These are phyloP conservation scores for Ilex asprella DNA, from an alignment of 257 asterid genomes.

Conservation along the genomic window DNA sequence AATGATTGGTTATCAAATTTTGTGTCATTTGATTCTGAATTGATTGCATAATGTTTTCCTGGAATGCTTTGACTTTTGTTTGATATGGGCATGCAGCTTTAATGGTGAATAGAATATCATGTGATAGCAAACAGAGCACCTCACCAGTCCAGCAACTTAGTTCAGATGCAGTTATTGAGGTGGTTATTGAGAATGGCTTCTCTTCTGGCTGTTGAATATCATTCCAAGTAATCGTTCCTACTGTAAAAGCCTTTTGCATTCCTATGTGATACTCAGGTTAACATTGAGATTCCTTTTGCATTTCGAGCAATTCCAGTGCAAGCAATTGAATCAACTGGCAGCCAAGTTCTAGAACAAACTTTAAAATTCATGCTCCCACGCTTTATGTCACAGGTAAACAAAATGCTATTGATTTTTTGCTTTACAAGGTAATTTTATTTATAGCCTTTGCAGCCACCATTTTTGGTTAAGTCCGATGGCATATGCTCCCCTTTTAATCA, in stretches of 20 bases:
- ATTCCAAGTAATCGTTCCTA: too few relatives aligned
- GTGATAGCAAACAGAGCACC: conserved; percentile 39
- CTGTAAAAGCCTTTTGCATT: neutral
- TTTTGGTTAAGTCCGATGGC: too few relatives aligned
- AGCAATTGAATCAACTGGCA: conserved; percentile 81
- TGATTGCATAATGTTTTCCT: conserved; percentile 56
- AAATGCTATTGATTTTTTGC: too few relatives aligned
- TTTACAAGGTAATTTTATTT: too few relatives aligned
- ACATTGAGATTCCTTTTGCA: conserved; percentile 81
- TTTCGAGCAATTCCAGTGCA: conserved; percentile 77
- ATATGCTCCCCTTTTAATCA: too few relatives aligned
- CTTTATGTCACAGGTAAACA: too few relatives aligned
- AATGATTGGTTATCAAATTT: neutral
- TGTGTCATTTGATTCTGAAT: conserved; percentile 14
- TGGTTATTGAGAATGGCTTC: conserved; percentile 5
- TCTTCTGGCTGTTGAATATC: neutral
- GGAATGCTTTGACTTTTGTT: conserved; percentile 96
- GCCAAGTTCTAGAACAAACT: conserved; percentile 70
- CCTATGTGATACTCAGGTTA: conserved; percentile 56
- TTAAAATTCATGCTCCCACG: too few relatives aligned
- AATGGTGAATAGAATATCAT: conserved; percentile 78
- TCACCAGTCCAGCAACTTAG: conserved; percentile 63
- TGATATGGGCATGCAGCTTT: conserved; percentile 99
- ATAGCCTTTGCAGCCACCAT: too few relatives aligned
- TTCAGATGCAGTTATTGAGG: conserved; percentile 93